A percentile compares a stretch with the other conserved stretches of the same genome.
phyloP scores from a whole-genome alignment of 139 green algal species.

The Auxenochlorella pyrenoidosa region DNA sequence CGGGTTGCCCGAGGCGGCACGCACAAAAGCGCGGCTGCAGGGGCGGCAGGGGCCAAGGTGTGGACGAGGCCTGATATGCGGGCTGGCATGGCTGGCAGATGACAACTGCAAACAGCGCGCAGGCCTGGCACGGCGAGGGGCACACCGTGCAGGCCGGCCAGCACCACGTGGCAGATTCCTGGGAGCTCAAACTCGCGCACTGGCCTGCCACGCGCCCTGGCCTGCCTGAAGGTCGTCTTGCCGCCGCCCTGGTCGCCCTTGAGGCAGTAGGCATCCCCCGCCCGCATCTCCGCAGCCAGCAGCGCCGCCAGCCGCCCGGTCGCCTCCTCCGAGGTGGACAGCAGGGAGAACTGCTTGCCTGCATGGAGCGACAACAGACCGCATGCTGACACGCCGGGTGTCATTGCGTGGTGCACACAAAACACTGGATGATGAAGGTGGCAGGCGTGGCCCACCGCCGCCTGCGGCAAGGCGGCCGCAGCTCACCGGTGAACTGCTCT shows the following conservation, averaged over 20 bases:
- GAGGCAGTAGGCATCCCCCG: constrained; percentile 29
- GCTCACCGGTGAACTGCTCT: background rate
- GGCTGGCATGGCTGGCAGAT: too few species aligned
- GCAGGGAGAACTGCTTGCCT: constrained; percentile 22
- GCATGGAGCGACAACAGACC: too few species aligned
- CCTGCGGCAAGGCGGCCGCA: too few species aligned
- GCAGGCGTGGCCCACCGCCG: too few species aligned
- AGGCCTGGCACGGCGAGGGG: too few species aligned
- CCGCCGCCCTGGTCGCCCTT: constrained; percentile 21
- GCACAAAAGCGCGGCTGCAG: constrained; percentile 35
- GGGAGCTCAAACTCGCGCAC: too few species aligned
- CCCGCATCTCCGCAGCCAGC: background rate
- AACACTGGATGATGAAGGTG: too few species aligned
- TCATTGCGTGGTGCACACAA: background rate
- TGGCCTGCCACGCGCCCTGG: background rate
- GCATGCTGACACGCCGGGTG: too few species aligned
- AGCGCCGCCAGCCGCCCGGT: background rate
- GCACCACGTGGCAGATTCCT: too few species aligned
- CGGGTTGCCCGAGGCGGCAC: background rate
- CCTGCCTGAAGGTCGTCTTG: constrained; percentile 20
- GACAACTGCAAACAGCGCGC: too few species aligned
- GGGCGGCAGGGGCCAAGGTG: background rate
- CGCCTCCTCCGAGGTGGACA: constrained; percentile 21
- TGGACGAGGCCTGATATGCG: too few species aligned
- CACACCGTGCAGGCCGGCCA: too few species aligned